These are phyloP conservation scores for Pythium myriotylum DNA, from an alignment of 352 stramenopile genomes.

Conservation along the genomic window DNA sequence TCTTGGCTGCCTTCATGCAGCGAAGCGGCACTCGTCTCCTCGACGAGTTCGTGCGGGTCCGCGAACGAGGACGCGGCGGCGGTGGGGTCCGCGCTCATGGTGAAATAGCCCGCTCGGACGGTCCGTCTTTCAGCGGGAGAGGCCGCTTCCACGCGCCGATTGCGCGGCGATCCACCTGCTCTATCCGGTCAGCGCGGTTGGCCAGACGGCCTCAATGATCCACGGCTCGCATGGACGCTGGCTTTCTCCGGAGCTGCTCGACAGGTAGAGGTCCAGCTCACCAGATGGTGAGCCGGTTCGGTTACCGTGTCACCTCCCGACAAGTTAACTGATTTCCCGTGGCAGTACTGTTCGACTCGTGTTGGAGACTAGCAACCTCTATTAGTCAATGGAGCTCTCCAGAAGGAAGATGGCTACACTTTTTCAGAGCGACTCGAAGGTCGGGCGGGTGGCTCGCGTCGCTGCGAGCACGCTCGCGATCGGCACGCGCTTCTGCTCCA, in stretches of 20 bases:
- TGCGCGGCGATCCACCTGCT: conserved; percentile 1
- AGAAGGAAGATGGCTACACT: conserved; percentile 24
- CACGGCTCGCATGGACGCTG: background rate
- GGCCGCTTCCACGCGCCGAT: background rate
- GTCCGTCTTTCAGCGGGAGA: no score
- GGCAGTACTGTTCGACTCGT: background rate
- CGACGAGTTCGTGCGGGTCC: conserved; percentile 1
- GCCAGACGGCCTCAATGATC: conserved; percentile 2
- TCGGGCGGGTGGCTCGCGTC: conserved; percentile 36
- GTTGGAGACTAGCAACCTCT: conserved; percentile 5
- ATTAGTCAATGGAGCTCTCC: conserved; percentile 11
- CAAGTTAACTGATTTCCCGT: background rate
- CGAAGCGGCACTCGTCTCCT: conserved; percentile 2
- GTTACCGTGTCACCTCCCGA: background rate
- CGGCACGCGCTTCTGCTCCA: conserved; percentile 94
- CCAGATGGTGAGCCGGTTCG: background rate
- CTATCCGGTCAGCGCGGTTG: conserved; percentile 9
- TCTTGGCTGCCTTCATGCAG: conserved; percentile 7
- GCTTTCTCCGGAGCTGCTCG: conserved; percentile 2
- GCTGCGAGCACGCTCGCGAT: conserved; percentile 86
- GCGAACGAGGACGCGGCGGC: conserved; percentile 6
- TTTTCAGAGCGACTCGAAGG: conserved; percentile 37
- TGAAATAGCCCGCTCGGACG: background rate
- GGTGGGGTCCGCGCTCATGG: conserved; percentile 8
- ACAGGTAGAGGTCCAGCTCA: background rate